Conservation (phyloP, 148 eudicot genomes). For the Vaccinium darrowii region DNA sequence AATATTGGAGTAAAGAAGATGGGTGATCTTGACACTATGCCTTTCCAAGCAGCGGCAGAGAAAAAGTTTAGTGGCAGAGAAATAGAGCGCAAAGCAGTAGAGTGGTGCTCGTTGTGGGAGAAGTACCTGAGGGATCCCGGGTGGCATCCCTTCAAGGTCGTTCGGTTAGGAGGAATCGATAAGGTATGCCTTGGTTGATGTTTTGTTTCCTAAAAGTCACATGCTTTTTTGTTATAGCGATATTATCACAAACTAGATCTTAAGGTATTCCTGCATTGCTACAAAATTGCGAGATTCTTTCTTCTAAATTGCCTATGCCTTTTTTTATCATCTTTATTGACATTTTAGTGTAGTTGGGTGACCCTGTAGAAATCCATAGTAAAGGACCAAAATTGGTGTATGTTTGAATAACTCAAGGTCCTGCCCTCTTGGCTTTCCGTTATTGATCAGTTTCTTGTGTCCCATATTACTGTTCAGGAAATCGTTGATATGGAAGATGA, state of each 20-base stretch:
- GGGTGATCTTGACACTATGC: no score
- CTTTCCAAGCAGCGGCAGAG: no score
- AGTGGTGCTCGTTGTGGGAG: conserved; percentile 31
- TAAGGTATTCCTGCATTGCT: conserved; percentile 36
- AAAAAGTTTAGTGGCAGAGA: no score
- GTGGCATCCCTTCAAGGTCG: conserved; percentile 69
- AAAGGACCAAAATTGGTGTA: no score
- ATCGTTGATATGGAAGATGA: conserved; percentile 56
- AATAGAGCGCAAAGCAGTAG: no score
- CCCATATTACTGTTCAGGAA: conserved; percentile 31
- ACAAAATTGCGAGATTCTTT: no score
- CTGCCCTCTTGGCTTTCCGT: neutral
- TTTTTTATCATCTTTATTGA: neutral
- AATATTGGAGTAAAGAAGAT: no score
- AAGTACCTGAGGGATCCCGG: conserved; percentile 52
- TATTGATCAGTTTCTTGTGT: neutral
- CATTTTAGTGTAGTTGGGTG: neutral
- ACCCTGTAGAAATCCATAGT: no score
- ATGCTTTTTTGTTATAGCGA: no score
- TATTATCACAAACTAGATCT: neutral
- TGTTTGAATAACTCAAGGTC: neutral
- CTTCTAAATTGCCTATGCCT: neutral
- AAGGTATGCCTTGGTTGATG: no score
- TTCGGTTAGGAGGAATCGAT: no score
- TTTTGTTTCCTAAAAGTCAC: no score